Percentiles rank a stretch among this genome's conserved stretches.
Conservation (phyloP, 192 early-diverging fungal species). For the Funneliformis geosporum region DNA sequence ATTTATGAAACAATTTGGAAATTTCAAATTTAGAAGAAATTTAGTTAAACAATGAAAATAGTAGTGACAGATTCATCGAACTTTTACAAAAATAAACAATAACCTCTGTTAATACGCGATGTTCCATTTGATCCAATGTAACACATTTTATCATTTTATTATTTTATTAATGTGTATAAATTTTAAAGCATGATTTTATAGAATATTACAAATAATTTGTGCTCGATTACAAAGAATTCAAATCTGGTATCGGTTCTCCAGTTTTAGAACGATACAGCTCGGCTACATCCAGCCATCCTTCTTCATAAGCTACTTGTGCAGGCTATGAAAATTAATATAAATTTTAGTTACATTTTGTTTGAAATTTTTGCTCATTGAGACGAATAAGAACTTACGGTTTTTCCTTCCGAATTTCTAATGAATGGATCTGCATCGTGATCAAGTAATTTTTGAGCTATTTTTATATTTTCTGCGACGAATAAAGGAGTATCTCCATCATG, state of each 20-base stretch:
- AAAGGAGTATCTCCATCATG: constrained; percentile 82
- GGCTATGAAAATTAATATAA: constrained; percentile 34
- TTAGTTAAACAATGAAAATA: too few species aligned
- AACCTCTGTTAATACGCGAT: too few species aligned
- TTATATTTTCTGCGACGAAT: constrained; percentile 69
- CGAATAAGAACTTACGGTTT: constrained; percentile 45
- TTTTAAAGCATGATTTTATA: too few species aligned
- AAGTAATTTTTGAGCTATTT: constrained; percentile 66
- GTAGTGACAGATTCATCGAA: too few species aligned
- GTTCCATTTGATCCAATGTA: too few species aligned
- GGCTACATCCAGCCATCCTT: constrained; percentile 70
- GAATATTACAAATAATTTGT: constrained; percentile 28
- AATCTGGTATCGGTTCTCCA: constrained; percentile 52
- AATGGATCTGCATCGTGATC: constrained; percentile 69
- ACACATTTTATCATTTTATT: too few species aligned
- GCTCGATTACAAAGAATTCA: constrained; percentile 39
- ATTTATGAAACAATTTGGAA: too few species aligned
- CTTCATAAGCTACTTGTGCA: constrained; percentile 59
- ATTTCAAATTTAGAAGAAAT: too few species aligned
- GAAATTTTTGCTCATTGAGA: too few species aligned
- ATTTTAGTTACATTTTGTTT: too few species aligned
- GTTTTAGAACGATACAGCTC: constrained; percentile 56
- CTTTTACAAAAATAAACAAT: too few species aligned
- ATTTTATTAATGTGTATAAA: too few species aligned
- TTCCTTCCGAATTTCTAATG: constrained; percentile 64